Evolutionary conservation across 2,329 filamentous ascomycete species (phyloP).

Genomic region (Metarhizium sp.): DNA sequence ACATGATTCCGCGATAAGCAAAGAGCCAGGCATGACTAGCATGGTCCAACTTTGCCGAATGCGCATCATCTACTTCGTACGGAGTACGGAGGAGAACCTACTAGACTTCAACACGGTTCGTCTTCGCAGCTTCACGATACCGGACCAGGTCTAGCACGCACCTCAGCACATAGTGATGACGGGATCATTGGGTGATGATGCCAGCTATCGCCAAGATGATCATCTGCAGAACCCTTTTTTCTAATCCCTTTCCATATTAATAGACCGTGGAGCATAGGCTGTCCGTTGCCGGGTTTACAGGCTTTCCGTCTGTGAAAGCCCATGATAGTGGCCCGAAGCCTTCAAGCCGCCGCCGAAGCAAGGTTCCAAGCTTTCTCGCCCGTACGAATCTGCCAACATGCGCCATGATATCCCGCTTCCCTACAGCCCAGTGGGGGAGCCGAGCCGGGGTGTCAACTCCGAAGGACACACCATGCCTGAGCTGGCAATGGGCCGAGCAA

Average conservation of each 20-base stretch:
- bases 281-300: not conserved
- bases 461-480: constrained; percentile 1
- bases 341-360: not conserved
- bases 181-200: not conserved
- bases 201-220: not conserved
- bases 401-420: constrained; percentile 1
- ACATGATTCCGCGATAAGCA: not conserved
- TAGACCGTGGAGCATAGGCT: not conserved
- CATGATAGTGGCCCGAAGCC: not conserved
- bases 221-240: not conserved
- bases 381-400: not conserved
- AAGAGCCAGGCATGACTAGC: too few species aligned
- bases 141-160: not conserved
- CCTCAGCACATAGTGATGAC: not conserved
- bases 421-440: constrained; percentile 3
- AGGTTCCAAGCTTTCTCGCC: not conserved
- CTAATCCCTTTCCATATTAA: not conserved
- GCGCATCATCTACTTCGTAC: not conserved
- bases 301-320: not conserved
- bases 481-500: constrained; percentile 4
- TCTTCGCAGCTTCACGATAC: not conserved
- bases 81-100: too few species aligned
- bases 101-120: not conserved
- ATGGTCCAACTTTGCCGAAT: not conserved
- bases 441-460: not conserved